phyloP scores from a whole-genome alignment of 1,284 basidiomycete species.

The Apiotrichum gracile region DNA sequence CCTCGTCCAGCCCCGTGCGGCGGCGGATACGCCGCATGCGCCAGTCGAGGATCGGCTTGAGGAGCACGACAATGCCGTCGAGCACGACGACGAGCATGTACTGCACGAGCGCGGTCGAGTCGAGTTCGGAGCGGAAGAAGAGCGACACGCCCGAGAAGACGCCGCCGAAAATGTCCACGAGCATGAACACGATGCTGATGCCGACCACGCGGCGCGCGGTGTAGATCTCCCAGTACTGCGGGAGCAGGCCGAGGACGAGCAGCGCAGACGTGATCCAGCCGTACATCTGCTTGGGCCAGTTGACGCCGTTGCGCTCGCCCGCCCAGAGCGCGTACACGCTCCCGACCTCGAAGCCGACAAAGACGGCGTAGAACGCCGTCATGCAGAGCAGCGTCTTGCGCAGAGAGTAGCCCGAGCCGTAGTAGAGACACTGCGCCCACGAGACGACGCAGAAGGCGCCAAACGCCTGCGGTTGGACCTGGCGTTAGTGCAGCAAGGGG shows the following conservation, averaged over 20 bases:
- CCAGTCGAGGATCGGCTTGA: conserved; percentile 59
- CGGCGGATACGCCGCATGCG: conserved; percentile 31
- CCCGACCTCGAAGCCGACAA: conserved; percentile 58
- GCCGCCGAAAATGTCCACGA: conserved; percentile 65
- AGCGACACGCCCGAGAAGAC: conserved; percentile 64
- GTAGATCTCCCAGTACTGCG: conserved; percentile 63
- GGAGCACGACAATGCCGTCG: conserved; percentile 57
- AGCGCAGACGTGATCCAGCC: conserved; percentile 61
- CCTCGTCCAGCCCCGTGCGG: conserved; percentile 4
- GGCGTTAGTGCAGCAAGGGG: not conserved
- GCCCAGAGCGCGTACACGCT: conserved; percentile 57
- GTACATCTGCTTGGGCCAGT: conserved; percentile 56
- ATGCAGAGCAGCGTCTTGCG: conserved; percentile 48
- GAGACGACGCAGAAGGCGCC: conserved; percentile 58
- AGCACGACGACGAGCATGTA: conserved; percentile 52
- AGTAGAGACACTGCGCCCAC: conserved; percentile 64
- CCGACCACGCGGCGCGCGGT: conserved; percentile 64
- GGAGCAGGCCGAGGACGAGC: conserved; percentile 59
- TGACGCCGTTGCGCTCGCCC: conserved; percentile 51
- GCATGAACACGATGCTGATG: conserved; percentile 65
- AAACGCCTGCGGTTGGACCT: conserved; percentile 69
- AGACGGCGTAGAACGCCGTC: conserved; percentile 46
- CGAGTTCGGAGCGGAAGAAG: conserved; percentile 61
- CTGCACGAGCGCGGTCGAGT: conserved; percentile 59
- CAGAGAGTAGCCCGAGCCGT: conserved; percentile 45